phyloP scores from a whole-genome alignment of 352 stramenopile species.

The Phytophthora sojae region DNA sequence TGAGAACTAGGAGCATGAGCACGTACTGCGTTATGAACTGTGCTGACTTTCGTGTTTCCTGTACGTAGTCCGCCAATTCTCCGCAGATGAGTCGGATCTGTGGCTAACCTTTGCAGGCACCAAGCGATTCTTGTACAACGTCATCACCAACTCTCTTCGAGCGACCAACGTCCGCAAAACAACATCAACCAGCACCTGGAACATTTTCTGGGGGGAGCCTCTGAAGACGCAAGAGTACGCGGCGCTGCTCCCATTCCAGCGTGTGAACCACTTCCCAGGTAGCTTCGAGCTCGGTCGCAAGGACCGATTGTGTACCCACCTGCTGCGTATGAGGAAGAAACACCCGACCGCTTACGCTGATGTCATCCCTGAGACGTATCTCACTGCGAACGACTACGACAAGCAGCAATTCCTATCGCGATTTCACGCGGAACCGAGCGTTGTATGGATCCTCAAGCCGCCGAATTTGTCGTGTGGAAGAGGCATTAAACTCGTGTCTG shows the following conservation, averaged over 20 bases:
- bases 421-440: slow-evolving; percentile 50
- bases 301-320: slow-evolving; percentile 63
- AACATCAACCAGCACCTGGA: slow-evolving; percentile 51
- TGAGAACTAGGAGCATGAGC: slow-evolving; percentile 8
- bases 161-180: slow-evolving; percentile 50
- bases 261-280: slow-evolving; percentile 79
- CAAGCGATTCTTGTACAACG: slow-evolving; percentile 84
- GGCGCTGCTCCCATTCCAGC: slow-evolving; percentile 58
- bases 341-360: slow-evolving; percentile 51
- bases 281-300: slow-evolving; percentile 86
- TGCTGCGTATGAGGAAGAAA: slow-evolving; percentile 74
- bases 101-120: slow-evolving; percentile 64
- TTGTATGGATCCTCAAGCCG: slow-evolving; percentile 86
- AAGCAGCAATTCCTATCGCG: slow-evolving; percentile 65
- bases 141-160: slow-evolving; percentile 65
- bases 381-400: slow-evolving; percentile 79
- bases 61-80: slow-evolving; percentile 45
- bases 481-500: slow-evolving; percentile 77
- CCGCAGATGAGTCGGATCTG: slow-evolving; percentile 25
- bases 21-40: too few relatives aligned
- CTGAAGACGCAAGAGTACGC: slow-evolving; percentile 55
- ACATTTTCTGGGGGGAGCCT: slow-evolving; percentile 81
- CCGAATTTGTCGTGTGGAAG: slow-evolving; percentile 79
- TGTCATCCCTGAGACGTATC: slow-evolving; percentile 77
- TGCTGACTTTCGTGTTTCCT: slow-evolving; percentile 3